Conservation (phyloP, 2,329 filamentous ascomycete species). For the Venturia carpophila region DNA sequence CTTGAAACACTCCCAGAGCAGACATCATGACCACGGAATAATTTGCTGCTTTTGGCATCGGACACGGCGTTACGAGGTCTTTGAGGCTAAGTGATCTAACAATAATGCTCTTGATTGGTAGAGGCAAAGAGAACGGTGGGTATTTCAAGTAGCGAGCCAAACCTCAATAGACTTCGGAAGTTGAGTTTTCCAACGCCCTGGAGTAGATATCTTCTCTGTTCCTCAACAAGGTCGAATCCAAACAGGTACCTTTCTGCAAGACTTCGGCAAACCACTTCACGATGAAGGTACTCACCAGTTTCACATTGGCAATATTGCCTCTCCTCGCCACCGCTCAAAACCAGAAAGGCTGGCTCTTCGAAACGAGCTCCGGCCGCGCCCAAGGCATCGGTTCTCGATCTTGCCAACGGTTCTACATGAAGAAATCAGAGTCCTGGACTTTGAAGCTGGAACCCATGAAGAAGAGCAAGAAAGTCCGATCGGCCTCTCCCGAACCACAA, state of each 20-base stretch:
- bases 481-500: not conserved
- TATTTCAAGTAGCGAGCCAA: not conserved
- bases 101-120: not conserved
- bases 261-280: not conserved
- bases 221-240: too few species aligned
- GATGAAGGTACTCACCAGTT: not conserved
- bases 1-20: not conserved
- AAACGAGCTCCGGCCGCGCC: not conserved
- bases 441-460: not conserved
- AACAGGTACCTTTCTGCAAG: not conserved
- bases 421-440: not conserved
- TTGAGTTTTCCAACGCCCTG: too few species aligned
- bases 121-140: not conserved
- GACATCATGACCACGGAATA: not conserved
- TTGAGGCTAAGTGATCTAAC: not conserved
- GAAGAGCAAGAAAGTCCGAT: not conserved
- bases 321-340: not conserved
- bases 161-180: not conserved
- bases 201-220: too few species aligned
- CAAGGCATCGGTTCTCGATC: not conserved
- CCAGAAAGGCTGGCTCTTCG: not conserved
- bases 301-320: not conserved
- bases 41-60: not conserved
- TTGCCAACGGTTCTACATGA: conserved; percentile 4
- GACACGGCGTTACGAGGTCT: not conserved